Evolutionary conservation across 805 yeast species (phyloP).

Genomic region (Wickerhamomyces alni): DNA sequence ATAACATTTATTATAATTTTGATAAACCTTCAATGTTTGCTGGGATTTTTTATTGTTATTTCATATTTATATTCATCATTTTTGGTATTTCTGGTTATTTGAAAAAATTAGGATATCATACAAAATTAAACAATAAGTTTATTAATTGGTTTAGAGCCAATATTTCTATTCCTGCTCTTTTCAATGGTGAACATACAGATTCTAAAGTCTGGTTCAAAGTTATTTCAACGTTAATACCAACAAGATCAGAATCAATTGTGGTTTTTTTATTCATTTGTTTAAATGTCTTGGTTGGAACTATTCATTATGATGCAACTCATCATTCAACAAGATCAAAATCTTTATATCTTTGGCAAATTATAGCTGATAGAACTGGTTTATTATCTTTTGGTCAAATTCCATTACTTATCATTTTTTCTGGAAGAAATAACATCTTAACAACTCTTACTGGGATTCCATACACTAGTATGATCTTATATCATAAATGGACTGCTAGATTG

Average conservation of each 20-base stretch:
- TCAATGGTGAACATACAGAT: constrained; percentile 13
- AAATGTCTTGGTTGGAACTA: constrained; percentile 10
- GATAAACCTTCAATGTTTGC: constrained; percentile 18
- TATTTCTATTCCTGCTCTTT: constrained; percentile 18
- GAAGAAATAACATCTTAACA: constrained; percentile 63
- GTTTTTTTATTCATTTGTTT: constrained; percentile 28
- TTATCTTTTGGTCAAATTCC: constrained; percentile 40
- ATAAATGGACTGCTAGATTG: constrained; percentile 54
- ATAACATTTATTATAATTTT: constrained; percentile 11
- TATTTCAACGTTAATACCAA: constrained; percentile 16
- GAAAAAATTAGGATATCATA: constrained; percentile 17
- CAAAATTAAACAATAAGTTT: constrained; percentile 7
- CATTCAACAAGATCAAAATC: background rate
- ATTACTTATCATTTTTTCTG: constrained; percentile 52
- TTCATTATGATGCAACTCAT: constrained; percentile 8
- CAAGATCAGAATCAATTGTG: constrained; percentile 23
- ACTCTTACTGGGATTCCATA: constrained; percentile 58
- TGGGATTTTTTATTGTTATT: constrained; percentile 31
- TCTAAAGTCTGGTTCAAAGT: constrained; percentile 1
- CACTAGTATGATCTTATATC: constrained; percentile 56
- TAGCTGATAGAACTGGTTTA: constrained; percentile 21
- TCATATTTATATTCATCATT: constrained; percentile 32
- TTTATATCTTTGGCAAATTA: background rate
- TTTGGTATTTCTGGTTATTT: constrained; percentile 28
- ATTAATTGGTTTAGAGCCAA: constrained; percentile 15